phyloP scores from a whole-genome alignment of 2,329 filamentous ascomycete genomes.

The Truncatella angustata region DNA sequence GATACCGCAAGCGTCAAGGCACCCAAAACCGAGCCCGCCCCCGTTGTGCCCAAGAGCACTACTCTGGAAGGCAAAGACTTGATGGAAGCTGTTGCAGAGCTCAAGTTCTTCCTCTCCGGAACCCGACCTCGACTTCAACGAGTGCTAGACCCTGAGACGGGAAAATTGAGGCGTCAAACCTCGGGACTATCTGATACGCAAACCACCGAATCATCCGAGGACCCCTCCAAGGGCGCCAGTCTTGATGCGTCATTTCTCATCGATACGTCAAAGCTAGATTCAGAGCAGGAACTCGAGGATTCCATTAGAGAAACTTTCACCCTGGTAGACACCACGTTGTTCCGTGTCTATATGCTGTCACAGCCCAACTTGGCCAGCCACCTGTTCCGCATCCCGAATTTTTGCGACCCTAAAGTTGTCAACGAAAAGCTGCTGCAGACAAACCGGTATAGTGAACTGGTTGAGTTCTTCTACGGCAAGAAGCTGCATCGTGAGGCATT shows the following conservation, averaged over 20 bases:
- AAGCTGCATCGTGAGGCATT: slow-evolving; percentile 86
- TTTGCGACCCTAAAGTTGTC: slow-evolving; percentile 93
- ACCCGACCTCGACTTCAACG: slow-evolving; percentile 67
- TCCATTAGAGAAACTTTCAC: slow-evolving; percentile 75
- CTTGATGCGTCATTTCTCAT: slow-evolving; percentile 30
- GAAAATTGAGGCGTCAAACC: slow-evolving; percentile 54
- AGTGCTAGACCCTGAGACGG: slow-evolving; percentile 60
- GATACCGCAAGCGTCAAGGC: slow-evolving; percentile 54
- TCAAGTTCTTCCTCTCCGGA: slow-evolving; percentile 86
- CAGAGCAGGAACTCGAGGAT: slow-evolving; percentile 62
- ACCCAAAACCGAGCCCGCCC: neutral
- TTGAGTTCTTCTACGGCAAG: slow-evolving; percentile 98
- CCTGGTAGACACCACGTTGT: slow-evolving; percentile 89
- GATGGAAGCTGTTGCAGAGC: slow-evolving; percentile 73
- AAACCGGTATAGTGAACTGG: slow-evolving; percentile 85
- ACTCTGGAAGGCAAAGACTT: slow-evolving; percentile 79
- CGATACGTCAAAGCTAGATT: slow-evolving; percentile 42
- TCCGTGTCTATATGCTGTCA: slow-evolving; percentile 92
- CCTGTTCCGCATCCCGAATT: slow-evolving; percentile 93
- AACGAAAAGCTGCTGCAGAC: slow-evolving; percentile 89
- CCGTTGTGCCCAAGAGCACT: slow-evolving; percentile 41
- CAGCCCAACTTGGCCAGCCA: slow-evolving; percentile 81
- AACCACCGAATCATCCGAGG: neutral
- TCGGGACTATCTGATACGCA: slow-evolving; percentile 38
- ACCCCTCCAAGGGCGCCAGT: slow-evolving; percentile 43